Percentiles rank a stretch among this genome's conserved stretches.
Conservation (phyloP, 1,139 yeast species). For the Yamadazyma diospyri region DNA sequence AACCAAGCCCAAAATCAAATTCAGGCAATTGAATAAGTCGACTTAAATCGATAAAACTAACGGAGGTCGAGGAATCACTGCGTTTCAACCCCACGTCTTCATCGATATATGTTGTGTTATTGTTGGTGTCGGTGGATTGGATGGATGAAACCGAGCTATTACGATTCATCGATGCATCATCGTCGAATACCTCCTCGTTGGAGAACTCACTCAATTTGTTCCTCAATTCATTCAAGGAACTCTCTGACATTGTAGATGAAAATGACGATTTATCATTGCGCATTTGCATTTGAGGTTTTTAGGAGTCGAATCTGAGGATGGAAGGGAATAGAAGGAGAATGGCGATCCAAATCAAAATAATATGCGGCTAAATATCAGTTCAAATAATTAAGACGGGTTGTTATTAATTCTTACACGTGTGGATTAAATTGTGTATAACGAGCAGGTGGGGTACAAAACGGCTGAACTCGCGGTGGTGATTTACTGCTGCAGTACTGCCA, state of each 20-base stretch:
- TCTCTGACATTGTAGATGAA: conserved; percentile 11
- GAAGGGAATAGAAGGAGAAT: no score
- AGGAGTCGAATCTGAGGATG: no score
- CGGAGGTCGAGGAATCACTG: conserved; percentile 32
- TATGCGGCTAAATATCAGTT: no score
- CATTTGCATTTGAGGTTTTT: conserved; percentile 5
- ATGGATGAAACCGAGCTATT: background rate
- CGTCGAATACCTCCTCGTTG: conserved; percentile 3
- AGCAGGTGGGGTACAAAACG: no score
- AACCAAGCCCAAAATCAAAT: conserved; percentile 43
- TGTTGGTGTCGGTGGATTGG: conserved; percentile 7
- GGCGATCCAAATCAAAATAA: no score
- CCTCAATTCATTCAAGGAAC: conserved; percentile 11
- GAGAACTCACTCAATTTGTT: conserved; percentile 7
- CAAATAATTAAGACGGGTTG: no score
- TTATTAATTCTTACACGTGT: no score
- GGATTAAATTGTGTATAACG: no score
- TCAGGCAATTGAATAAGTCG: conserved; percentile 38
- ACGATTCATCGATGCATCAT: conserved; percentile 1
- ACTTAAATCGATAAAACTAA: conserved; percentile 36
- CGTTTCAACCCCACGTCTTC: conserved; percentile 15
- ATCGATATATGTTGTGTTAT: conserved; percentile 5
- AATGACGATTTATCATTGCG: conserved; percentile 9
- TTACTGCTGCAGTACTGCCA: no score
- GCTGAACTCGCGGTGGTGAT: no score